Evolutionary conservation across 176 grass and related monocot genomes (phyloP), one percentile per base, ranked within the genome.

Genomic region (Luzula sylvatica): DNA sequence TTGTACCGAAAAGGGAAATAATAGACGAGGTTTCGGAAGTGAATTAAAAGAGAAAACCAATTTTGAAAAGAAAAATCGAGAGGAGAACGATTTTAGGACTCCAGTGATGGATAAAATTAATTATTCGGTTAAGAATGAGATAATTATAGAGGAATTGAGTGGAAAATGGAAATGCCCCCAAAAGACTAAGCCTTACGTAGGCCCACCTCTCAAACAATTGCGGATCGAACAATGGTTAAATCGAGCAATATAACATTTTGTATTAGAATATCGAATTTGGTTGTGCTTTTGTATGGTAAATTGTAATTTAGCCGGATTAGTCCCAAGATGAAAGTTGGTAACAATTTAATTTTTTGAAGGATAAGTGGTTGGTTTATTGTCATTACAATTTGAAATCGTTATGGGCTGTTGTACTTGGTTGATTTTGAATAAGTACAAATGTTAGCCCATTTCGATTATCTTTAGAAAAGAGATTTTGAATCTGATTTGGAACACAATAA

Each of bases 111-210:
- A 79, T 52, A 88, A 29, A 50, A 76, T 52, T 12, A 78, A 83
- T 29, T 12, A 63, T 69, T 42, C 56, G 38, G 61, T 72, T 53
- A 61, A 20, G 40, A 19, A 3, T 20, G 64, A 14, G 44, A 21
- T 28, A 17, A 35, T 46, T 1, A 11, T 16, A 42, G 26, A 50
- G n/a, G 50, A 75, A 35, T 11, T 46, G 15, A 21, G 38, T 11
- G 58, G 56, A 20, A 88, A 83, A 80, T 88, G 85, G 85, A 73
- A 78, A 23, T 76, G 75, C 45, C 75, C 85, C 72, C 52, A 71
- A 46, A 83, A 79, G 65, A 60, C 60, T 14, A 88, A 79, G 50
- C 79, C 71, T 27, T 61, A 70, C 3, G 30, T 76, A 42, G 79
- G 67, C 17, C 79, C 75, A 47, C 79, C 71, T 14, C 15, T 88